phyloP scores from a whole-genome alignment of 2,329 filamentous ascomycete genomes.

The Talaromyces sp. region DNA sequence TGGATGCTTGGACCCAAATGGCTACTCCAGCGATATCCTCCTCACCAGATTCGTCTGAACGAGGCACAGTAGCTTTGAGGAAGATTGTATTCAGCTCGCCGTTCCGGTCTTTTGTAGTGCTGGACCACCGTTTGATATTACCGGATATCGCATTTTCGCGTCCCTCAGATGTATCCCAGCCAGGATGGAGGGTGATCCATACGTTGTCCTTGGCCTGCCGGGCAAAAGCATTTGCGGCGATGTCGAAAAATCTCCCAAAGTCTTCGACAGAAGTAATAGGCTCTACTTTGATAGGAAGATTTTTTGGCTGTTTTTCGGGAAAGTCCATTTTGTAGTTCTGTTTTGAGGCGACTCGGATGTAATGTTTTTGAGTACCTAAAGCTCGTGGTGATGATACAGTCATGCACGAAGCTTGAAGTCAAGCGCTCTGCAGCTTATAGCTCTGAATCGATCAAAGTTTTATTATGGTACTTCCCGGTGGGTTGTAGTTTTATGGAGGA shows the following conservation, averaged over 20 bases:
- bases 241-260: neutral
- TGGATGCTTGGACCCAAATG: conserved; percentile 1
- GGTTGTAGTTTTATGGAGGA: no score
- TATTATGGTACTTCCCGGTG: no score
- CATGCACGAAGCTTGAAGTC: no score
- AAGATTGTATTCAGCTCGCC: neutral
- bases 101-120: neutral
- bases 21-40: conserved; percentile 2
- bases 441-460: no score
- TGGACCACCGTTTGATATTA: neutral
- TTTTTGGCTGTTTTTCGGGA: neutral
- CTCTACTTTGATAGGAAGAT: neutral
- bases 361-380: no score
- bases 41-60: neutral
- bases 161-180: conserved; percentile 2
- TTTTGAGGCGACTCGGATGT: neutral
- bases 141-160: neutral
- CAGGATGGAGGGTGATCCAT: neutral
- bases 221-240: neutral
- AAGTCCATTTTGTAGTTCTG: neutral
- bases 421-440: no score
- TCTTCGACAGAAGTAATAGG: neutral
- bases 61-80: neutral
- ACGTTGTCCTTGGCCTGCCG: neutral
- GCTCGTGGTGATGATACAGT: no score